Evolutionary conservation across 805 yeast genomes (phyloP), one percentile per base, ranked within the genome.

Genomic region (Wickerhamomyces hampshirensis): DNA sequence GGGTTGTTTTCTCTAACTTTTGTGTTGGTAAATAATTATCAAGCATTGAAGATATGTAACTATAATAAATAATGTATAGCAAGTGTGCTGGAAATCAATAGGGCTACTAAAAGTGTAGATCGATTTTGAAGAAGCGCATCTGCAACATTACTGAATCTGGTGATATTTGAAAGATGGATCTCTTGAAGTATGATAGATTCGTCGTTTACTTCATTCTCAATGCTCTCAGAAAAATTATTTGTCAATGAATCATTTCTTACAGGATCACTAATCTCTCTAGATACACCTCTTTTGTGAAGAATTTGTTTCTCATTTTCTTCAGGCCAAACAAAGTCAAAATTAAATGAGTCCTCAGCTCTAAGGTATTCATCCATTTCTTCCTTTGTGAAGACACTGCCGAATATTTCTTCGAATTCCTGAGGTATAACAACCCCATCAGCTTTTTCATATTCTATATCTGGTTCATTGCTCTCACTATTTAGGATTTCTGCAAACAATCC

Each of bases 1-100:
- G 93, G 1, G 91, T 85, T 1, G 93, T 93, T 0, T 93, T 93
- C 54, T 80, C 95, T 3, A 83, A 78, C 43, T 93, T 93, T 56
- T 93, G 98, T 59, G 87, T 93, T 16, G 98, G 98, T 0, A 91
- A 91, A 58, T 91, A 63, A 46, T 8, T 3, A 6, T 6, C 19
- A 14, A 34, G 23, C 5, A 18, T n/a, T n/a, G n/a, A n/a, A n/a
- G n/a, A n/a, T n/a, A n/a, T n/a, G n/a, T n/a, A n/a, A n/a, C n/a
- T n/a, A n/a, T n/a, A n/a, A n/a, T n/a, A n/a, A n/a, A n/a, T n/a
- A n/a, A n/a, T n/a, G n/a, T n/a, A n/a, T n/a, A n/a, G n/a, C n/a
- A n/a, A n/a, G n/a, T n/a, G n/a, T 11, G 11, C 7, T 11, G 11
- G 24, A 8, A 7, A 21, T 11, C 11, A 21, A 21, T 21, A 21